Percentiles rank a stretch among this genome's conserved stretches.
These are phyloP conservation scores for Blastobotrys arbuscula DNA, from an alignment of 1,139 yeast species.

Conservation along the genomic window DNA sequence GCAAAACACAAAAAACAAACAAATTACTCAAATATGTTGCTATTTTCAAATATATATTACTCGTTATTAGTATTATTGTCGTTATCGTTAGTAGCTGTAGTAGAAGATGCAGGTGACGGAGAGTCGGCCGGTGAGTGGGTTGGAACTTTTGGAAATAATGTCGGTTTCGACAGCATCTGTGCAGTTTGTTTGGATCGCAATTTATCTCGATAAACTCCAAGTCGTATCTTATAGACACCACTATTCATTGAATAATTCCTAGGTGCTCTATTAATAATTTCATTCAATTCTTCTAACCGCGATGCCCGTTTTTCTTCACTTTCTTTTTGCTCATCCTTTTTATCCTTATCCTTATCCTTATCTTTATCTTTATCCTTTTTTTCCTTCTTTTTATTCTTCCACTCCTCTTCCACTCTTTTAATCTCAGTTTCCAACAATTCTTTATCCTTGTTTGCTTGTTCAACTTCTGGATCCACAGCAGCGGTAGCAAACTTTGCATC, in stretches of 20 bases:
- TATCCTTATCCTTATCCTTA: slow-evolving; percentile 22
- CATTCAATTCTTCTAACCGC: slow-evolving; percentile 23
- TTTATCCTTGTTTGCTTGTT: slow-evolving; percentile 39
- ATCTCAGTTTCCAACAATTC: slow-evolving; percentile 41
- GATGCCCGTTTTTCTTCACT: slow-evolving; percentile 19
- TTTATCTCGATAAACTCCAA: slow-evolving; percentile 41
- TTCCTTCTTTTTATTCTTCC: slow-evolving; percentile 27
- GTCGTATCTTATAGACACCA: slow-evolving; percentile 49
- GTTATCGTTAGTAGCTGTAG: background rate
- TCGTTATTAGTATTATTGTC: background rate
- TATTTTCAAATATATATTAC: background rate
- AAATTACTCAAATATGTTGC: background rate
- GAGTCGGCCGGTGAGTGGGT: slow-evolving; percentile 21
- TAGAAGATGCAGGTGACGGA: background rate
- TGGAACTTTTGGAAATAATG: slow-evolving; percentile 57
- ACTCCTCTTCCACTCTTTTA: slow-evolving; percentile 32
- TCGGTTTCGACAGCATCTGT: slow-evolving; percentile 41
- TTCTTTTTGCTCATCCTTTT: slow-evolving; percentile 20
- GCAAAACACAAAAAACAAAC: too few species aligned
- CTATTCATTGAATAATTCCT: slow-evolving; percentile 47
- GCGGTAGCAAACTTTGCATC: slow-evolving; percentile 62
- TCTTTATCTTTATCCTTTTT: slow-evolving; percentile 24
- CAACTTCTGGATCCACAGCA: slow-evolving; percentile 43
- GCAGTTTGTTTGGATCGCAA: slow-evolving; percentile 38
- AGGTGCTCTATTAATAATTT: slow-evolving; percentile 36